Base-by-base conservation (phyloP, 2,329 filamentous ascomycete species). In the Pestalotiopsis sp. region DNA sequence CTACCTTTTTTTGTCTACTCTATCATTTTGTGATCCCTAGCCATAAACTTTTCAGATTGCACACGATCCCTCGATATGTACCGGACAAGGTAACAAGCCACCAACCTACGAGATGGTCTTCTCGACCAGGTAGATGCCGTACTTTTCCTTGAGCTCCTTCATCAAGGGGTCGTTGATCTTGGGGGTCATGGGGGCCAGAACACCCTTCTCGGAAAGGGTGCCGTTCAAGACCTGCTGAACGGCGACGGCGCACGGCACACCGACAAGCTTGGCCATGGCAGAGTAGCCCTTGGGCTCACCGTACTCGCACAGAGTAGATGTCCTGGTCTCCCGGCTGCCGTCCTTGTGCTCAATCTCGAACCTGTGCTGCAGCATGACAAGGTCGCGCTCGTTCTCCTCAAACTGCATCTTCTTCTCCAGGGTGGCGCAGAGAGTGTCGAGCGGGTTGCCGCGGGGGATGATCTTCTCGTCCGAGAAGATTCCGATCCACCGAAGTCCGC, bases 341-440 rank as follows among this genome's bases (percentile, higher is more conserved):
- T 96, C 92, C 82, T 91, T 90, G 82, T 92, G 85, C 85, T 96
- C 92, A 74, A 97, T 94, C 78, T 91, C 90, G 80, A 97, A 97
- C 83, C 90, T 91, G 85, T 93, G 92, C 84, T 94, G 92, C 39
- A 94, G 87, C 83, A 66, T 60, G 72, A 96, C 92, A 73, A 97
- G 85, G 81, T 97, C 94, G 69, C 94, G 91, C 88, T 97, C 94
- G 70, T 88, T 91, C 75, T 91, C 85, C 77, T 88, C 92, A 81
- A 91, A 97, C 81, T 93, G 88, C 93, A 97, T 97, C 90, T 97
- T 97, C 86, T 92, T 83, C 85, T 97, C 94, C 38, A 97, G 88
- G 3, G 90, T 92, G 39, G 93, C 93, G 83, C 94, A 97, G 52
- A 97, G 89, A 17, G 92, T 95, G 80, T 97, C 94, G 49, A 97